phyloP scores from a whole-genome alignment of 192 early-diverging fungal species.

The Coemansia sp. region DNA sequence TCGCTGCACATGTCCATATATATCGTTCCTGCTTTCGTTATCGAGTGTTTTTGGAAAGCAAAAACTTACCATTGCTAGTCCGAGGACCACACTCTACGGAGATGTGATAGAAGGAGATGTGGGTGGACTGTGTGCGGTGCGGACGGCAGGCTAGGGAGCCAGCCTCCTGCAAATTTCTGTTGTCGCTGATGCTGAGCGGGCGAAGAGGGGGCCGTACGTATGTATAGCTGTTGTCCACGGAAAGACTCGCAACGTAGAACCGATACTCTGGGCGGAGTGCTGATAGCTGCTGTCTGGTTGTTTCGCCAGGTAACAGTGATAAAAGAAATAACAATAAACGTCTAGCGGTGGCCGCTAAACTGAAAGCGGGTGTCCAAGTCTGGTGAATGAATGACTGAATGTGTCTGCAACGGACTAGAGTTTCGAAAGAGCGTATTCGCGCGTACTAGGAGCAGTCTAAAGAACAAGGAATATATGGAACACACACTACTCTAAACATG shows the following conservation, averaged over 20 bases:
- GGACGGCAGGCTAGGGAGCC: slow-evolving; percentile 8
- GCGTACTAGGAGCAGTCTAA: not conserved
- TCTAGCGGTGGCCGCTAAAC: not conserved
- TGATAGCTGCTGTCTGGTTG: not conserved
- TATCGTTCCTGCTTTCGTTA: not conserved
- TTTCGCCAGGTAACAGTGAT: not conserved
- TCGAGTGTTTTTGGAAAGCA: too few relatives aligned
- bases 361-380: not conserved
- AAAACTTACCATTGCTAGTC: slow-evolving; percentile 9
- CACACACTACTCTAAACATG: slow-evolving; percentile 1
- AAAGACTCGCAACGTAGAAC: not conserved
- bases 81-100: not conserved
- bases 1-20: not conserved
- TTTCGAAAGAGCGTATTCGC: not conserved
- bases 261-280: not conserved
- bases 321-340: not conserved
- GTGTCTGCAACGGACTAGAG: not conserved
- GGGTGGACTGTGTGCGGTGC: not conserved
- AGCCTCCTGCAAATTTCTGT: not conserved
- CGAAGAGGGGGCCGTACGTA: not conserved
- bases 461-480: not conserved
- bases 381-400: too few relatives aligned
- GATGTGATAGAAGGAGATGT: not conserved
- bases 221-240: not conserved
- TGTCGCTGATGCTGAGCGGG: slow-evolving; percentile 1